Base-by-base conservation (phyloP, 108 stramenopile genomes). In the Bacterosira constricta region DNA sequence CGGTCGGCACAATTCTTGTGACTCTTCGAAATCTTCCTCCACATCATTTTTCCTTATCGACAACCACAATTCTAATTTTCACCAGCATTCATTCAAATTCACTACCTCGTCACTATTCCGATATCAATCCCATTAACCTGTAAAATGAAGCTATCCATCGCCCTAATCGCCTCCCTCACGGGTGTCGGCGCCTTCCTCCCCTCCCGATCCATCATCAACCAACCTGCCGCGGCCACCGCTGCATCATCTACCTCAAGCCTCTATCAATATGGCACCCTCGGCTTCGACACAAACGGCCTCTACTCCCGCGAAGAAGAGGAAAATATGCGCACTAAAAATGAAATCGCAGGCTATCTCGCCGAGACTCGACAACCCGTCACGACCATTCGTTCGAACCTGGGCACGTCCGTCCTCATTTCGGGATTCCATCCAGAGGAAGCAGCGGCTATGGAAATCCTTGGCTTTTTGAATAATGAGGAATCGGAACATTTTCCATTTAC, bases 391-490 rank as follows among this genome's bases (percentile, higher is more conserved):
- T 11, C 63, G 34, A 64, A 71, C 27, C 69, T 80, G 18, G 82
- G 74, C 23, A 59, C 30, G 5, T 32, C 45, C 41, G 69, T 73
- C 0, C 65, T 82, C 10, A 63, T 85, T 1, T 75, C 67, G 12
- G 81, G 81, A 53, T 81, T 77, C 38, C 53, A 75, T 7, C 75
- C 81, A 42, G 56, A 38, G 42, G 83, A 88, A 54, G 77, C 87
- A 10, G 76, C 87, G 3, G 77, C 86, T 36, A 63, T 78, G 36
- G 77, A 79, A 51, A 71, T 94, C 41, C 93, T 96, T 60, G 93
- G 94, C 66, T 82, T 96, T 32, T 77, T 96, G 49, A 95, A 96
- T 53, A 69, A 90, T 52, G 92, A 94, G 69, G 86, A 89, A 12
- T 81, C 88, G 11, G 47, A 36, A 0, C 71, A 80, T 45, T 63